A percentile compares a stretch with the other conserved stretches of the same genome.
These are phyloP conservation scores for Favolaschia claudopus DNA, from an alignment of 768 basidiomycete genomes.

Conservation along the genomic window DNA sequence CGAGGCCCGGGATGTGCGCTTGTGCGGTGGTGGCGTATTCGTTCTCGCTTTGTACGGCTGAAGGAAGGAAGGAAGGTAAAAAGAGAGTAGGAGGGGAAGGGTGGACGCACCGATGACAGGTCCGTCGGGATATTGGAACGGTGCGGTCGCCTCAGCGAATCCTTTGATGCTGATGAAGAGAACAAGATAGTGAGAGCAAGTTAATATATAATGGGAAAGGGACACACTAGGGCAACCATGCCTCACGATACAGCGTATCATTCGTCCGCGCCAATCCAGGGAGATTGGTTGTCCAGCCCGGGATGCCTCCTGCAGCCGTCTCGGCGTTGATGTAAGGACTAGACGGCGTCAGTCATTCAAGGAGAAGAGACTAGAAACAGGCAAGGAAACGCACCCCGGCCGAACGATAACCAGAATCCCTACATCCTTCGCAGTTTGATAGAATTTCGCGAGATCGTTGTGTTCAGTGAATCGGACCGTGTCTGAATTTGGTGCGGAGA, in stretches of 20 bases:
- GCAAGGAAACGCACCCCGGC: conserved; percentile 55
- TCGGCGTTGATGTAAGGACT: conserved; percentile 69
- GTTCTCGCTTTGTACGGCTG: conserved; percentile 54
- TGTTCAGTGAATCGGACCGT: conserved; percentile 66
- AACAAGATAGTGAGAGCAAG: not conserved
- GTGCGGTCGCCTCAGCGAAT: conserved; percentile 41
- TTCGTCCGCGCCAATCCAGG: conserved; percentile 68
- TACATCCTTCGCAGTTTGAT: conserved; percentile 64
- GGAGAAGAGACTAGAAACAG: not conserved
- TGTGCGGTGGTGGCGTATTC: conserved; percentile 46
- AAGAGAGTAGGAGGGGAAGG: not conserved
- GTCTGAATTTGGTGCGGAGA: conserved; percentile 66
- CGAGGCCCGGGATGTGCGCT: conserved; percentile 40
- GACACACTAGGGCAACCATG: conserved; percentile 55
- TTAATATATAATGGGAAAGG: conserved; percentile 2
- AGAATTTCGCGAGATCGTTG: conserved; percentile 65
- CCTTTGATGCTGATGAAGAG: conserved; percentile 29
- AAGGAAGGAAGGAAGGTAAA: not conserved
- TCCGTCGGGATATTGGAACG: conserved; percentile 53
- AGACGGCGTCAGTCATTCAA: not conserved
- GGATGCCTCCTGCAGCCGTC: conserved; percentile 63
- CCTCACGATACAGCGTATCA: conserved; percentile 58
- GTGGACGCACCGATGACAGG: conserved; percentile 44
- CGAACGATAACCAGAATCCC: conserved; percentile 73
- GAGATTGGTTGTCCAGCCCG: conserved; percentile 56